phyloP scores from a whole-genome alignment of 1,284 basidiomycete genomes.

The Trametes hirsuta region DNA sequence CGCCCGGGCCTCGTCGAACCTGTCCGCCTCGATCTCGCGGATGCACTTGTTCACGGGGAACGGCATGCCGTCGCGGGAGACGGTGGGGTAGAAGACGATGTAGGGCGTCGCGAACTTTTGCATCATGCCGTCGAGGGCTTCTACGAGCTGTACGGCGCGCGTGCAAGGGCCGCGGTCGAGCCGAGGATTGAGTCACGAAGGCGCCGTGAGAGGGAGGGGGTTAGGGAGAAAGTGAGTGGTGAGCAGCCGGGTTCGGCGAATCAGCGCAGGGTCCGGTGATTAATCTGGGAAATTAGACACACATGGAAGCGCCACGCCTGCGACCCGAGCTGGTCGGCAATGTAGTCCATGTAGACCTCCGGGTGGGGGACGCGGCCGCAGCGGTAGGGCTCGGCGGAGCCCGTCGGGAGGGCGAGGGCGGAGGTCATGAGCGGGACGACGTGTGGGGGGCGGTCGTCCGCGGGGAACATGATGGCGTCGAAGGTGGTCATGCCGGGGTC shows the following conservation, averaged over 20 bases:
- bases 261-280: slow-evolving; percentile 23
- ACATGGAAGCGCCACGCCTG: slow-evolving; percentile 76
- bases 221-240: slow-evolving; percentile 1
- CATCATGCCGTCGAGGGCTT: slow-evolving; percentile 77
- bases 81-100: slow-evolving; percentile 73
- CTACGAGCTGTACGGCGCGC: slow-evolving; percentile 55
- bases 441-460: slow-evolving; percentile 59
- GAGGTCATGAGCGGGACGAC: slow-evolving; percentile 74
- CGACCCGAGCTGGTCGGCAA: slow-evolving; percentile 68
- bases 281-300: slow-evolving; percentile 30
- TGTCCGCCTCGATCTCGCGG: slow-evolving; percentile 67
- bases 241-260: slow-evolving; percentile 10
- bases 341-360: slow-evolving; percentile 82
- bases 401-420: slow-evolving; percentile 49
- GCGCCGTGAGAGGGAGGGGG: not conserved
- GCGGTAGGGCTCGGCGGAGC: slow-evolving; percentile 36
- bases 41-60: slow-evolving; percentile 78
- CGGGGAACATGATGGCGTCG: slow-evolving; percentile 53
- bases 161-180: not conserved
- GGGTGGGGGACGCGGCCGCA: slow-evolving; percentile 72
- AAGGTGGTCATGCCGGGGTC: slow-evolving; percentile 56
- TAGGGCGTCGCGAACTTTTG: slow-evolving; percentile 76
- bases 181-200: not conserved
- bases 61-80: slow-evolving; percentile 76
- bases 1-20: slow-evolving; percentile 60